Conservation (phyloP, 2,329 filamentous ascomycete genomes). For the Botryotinia globosa region DNA sequence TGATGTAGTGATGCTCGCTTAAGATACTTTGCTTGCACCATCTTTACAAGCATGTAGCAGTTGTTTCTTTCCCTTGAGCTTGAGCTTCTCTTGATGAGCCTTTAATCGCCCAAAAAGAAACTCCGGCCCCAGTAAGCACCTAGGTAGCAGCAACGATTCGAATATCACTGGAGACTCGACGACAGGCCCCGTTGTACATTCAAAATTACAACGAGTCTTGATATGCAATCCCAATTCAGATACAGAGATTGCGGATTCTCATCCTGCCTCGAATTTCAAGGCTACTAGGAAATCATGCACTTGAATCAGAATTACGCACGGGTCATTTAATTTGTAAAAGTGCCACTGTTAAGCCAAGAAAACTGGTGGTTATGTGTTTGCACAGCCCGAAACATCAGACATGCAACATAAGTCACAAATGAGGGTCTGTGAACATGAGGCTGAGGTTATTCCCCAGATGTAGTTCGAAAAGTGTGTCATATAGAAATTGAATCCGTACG, state of each 20-base stretch:
- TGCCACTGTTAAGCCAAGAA: not conserved
- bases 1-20: not conserved
- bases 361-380: not conserved
- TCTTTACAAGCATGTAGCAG: not conserved
- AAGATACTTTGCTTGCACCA: not conserved
- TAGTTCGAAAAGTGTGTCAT: not conserved
- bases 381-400: not conserved
- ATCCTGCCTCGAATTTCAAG: not conserved
- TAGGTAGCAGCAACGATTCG: not conserved
- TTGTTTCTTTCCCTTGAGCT: not conserved
- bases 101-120: not conserved
- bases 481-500: not conserved
- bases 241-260: not conserved
- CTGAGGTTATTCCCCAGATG: not conserved
- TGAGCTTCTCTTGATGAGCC: not conserved
- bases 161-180: not conserved
- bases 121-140: not conserved
- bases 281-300: not conserved
- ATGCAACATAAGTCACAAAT: not conserved
- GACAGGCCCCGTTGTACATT: not conserved
- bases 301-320: not conserved
- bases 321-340: not conserved
- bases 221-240: not conserved
- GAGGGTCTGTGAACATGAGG: not conserved
- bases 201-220: not conserved